Conservation (phyloP, 2,329 filamentous ascomycete species). For the Fusarium pseudograminearum region DNA sequence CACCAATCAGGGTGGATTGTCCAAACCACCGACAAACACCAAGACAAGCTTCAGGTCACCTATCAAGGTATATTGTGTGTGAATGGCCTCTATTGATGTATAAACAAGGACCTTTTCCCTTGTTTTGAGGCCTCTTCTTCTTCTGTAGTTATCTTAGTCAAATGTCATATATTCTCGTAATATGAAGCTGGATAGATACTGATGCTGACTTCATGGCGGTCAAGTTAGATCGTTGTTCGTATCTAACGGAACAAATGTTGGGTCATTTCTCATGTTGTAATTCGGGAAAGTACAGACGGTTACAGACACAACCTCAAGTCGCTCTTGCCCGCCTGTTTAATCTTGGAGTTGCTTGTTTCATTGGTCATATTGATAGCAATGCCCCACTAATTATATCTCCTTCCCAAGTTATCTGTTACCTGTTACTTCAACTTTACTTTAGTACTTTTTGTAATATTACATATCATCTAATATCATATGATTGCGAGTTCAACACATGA, state of each 20-base stretch:
- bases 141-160: too few species aligned
- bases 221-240: background rate
- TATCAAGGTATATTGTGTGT: too few species aligned
- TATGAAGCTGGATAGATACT: background rate
- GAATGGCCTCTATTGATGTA: too few species aligned
- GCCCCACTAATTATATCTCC: constrained; percentile 26
- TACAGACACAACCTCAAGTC: too few species aligned
- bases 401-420: background rate
- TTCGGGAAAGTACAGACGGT: background rate
- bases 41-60: too few species aligned
- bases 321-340: too few species aligned
- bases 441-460: background rate
- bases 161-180: background rate
- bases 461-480: too few species aligned
- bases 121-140: too few species aligned
- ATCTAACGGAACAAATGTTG: background rate
- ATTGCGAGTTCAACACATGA: background rate
- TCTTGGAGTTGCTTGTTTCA: constrained; percentile 1
- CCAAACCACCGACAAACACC: too few species aligned
- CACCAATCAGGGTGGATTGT: too few species aligned
- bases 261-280: background rate
- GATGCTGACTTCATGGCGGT: background rate
- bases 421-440: background rate
- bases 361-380: constrained; percentile 52
- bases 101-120: too few species aligned